These are phyloP conservation scores for Candida freyschussii DNA, from an alignment of 1,139 yeast species.

Conservation along the genomic window DNA sequence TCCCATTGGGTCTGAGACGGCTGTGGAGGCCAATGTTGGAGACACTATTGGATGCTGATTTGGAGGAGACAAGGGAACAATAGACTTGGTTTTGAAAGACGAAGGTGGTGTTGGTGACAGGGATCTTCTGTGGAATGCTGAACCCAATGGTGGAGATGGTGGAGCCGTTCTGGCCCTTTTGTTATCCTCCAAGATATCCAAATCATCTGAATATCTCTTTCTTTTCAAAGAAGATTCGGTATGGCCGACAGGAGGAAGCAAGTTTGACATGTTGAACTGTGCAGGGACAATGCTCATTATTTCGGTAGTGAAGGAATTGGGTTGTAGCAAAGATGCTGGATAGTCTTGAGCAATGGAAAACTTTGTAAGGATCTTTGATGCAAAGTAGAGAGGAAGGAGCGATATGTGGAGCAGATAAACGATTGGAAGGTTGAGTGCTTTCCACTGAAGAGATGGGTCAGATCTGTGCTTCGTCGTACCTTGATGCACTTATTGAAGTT, in stretches of 20 bases:
- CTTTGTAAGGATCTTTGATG: no score
- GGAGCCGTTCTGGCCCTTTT: slow-evolving; percentile 51
- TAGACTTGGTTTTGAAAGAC: slow-evolving; percentile 1
- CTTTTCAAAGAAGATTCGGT: slow-evolving; percentile 14
- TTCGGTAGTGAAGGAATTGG: background rate
- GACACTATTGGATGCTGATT: slow-evolving; percentile 9
- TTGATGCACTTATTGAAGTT: no score
- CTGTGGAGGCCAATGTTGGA: slow-evolving; percentile 11
- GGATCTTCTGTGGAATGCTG: slow-evolving; percentile 13
- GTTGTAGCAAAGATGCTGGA: background rate
- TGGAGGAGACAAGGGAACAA: slow-evolving; percentile 14
- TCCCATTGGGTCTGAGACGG: slow-evolving; percentile 8
- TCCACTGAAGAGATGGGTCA: background rate
- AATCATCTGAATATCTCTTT: slow-evolving; percentile 24
- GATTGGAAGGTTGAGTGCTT: no score
- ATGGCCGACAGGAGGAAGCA: slow-evolving; percentile 15
- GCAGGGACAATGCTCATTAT: slow-evolving; percentile 11
- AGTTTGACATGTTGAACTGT: slow-evolving; percentile 12
- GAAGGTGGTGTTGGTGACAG: slow-evolving; percentile 18
- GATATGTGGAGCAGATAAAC: no score
- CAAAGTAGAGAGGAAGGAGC: no score
- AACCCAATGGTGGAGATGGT: slow-evolving; percentile 36
- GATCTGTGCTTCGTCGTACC: background rate
- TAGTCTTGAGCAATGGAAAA: background rate
- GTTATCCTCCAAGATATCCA: slow-evolving; percentile 21